Base-by-base conservation (phyloP, 2,329 filamentous ascomycete species). In the Botrytis elliptica region DNA sequence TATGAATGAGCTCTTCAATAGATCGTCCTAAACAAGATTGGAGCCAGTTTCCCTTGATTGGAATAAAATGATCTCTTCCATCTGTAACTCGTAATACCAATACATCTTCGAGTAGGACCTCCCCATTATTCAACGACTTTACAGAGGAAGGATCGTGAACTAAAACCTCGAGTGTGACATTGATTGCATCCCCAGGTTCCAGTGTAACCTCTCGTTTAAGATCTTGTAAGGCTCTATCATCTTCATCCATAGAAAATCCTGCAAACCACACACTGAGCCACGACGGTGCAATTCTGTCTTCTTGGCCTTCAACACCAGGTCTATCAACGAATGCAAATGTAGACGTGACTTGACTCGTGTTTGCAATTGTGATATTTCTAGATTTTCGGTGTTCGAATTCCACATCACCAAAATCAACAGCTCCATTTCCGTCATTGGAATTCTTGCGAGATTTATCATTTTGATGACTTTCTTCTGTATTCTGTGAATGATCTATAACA, bases 41-140 rank as follows among this genome's bases (percentile, higher is more conserved):
- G 5, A 91, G 84, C 95, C 96, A 99, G 1, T 84, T 85, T 0
- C 89, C 96, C 38, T 88, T 90, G 0, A 97, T 86, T 0, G 94
- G 92, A 57, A 99, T 89, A 80, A 99, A 99, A 80, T 98, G 93
- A 79, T 99, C 96, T 66, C 94, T 88, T 0, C 97, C 97, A 70
- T 92, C 89, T 18, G 90, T 87, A 8, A 99, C 93, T 0, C 94
- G 90, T 14, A 99, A 86, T 2, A 99, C 91, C 12, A 99, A 85
- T 4, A 99, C 91, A 76, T 98, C 94, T 75, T 98, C 95, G 0
- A 99, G 84, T 12, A 84, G 85, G 6, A 85, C 81, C 2, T 86
- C 85, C 25, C 88, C 89, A 71, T 91, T 86, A 77, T 98, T 98
- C 55, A 99, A 86, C 3, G 86, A 84, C 29, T 88, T 89, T 0